Base-by-base conservation (phyloP, 2,329 filamentous ascomycete genomes). In the Alternaria gaisen region DNA sequence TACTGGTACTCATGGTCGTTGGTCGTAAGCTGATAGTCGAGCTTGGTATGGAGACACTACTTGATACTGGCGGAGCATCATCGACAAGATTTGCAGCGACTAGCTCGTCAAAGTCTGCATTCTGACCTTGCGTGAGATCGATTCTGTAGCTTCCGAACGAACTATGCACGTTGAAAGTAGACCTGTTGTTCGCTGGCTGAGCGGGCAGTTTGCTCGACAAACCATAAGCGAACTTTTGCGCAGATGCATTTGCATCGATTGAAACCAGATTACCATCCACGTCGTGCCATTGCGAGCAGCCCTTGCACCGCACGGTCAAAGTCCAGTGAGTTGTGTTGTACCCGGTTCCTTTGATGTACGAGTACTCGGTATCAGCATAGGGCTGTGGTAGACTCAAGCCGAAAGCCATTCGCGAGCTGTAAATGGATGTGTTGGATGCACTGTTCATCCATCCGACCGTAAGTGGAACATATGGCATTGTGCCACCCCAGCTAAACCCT, bases 401-500 rank as follows among this genome's bases (percentile, higher is more conserved):
- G n/a, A 77, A 81, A 6, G 82, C 81, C 66, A 81, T 81, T 28
- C 83, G 77, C 1, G 81, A 79, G 0, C 81, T 82, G 12, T 80
- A 72, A 2, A 82, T 77, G 11, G 70, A 56, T 4, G 78, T 79
- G 16, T 70, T 77, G 9, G 67, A 62, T 14, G 71, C 77, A 24
- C 79, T 81, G 65, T 81, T 83, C 38, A 75, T 67, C 83, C 83
- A 84, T 5, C 76, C 79, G 28, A 85, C 69, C 5, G 81, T 78
- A 2, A 85, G 72, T 2, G 83, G 83, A 60, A 81, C 81, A 69
- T 83, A 82, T 1, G 80, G 78, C 83, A 84, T 84, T 34, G 78
- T 77, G 4, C 82, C 83, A n/a, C 82, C 83, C 83, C 83, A 84
- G 14, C 83, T 79, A 22, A 84, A 72, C 2, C 82, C 83, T 9